Evolutionary conservation across 228 moss, liverwort and hornwort genomes (phyloP), one percentile per base, ranked within the genome.

Genomic region (Sphagnum magellanicum): DNA sequence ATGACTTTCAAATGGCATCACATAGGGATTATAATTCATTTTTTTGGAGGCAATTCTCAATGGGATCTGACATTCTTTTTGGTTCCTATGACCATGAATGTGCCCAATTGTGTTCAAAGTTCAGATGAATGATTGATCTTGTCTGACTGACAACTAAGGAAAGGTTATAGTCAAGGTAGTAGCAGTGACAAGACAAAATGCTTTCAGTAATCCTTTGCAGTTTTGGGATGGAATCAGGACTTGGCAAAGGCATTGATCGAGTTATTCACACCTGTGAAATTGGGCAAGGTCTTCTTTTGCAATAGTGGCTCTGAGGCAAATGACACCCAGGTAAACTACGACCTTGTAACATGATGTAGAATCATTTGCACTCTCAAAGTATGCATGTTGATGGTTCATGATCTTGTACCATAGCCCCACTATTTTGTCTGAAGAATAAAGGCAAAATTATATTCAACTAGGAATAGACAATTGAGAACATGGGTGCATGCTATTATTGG

Each of bases 231-330:
- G 64, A 47, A 70, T 67, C 87, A 97, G 97, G 88, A 90, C 70
- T 74, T 98, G 68, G 90, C 98, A 16, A 71, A 79, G 65, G 78
- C 74, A 78, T 75, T 98, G 75, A 13, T 76, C 61, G 85, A 81
- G n/a, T 3, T 98, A 59, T 93, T 98, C 72, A 87, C 76, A 67
- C 88, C 90, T 72, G 75, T 66, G 47, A 88, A 92, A 75, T 85
- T 98, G 93, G 82, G 78, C 50, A 98, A 93, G 78, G 87, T 83
- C 50, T 98, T 98, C 66, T 98, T 93, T 64, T 90, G 90, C 72
- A 90, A 91, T 79, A 93, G 97, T 76, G 97, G 97, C 60, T 98
- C 97, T n/a, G 97, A 98, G 79, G 93, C 93, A 53, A 98, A 98
- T 75, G 97, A 98, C 69, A 84, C 91, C 48, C 93, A 98, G 90